Percentiles rank a stretch among this genome's conserved stretches.
Conservation (phyloP, 164 flowering plant species). For the Chimonanthus praecox region DNA sequence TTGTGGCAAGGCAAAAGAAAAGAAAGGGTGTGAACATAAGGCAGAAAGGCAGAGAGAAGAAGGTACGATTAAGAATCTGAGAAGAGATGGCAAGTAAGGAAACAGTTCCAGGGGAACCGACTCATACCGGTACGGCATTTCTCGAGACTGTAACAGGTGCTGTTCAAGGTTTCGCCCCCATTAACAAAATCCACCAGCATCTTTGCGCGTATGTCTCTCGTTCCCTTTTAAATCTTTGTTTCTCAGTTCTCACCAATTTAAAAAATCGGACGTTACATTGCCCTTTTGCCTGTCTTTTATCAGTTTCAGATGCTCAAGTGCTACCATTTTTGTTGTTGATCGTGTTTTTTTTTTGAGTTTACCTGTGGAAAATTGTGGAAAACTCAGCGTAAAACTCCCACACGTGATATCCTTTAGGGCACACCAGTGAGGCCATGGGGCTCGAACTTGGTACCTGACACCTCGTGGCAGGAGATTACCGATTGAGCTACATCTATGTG, state of each 20-base stretch:
- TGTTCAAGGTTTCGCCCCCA: slow-evolving; percentile 64
- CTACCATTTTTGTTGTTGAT: no score
- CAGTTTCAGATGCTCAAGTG: no score
- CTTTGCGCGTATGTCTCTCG: slow-evolving; percentile 70
- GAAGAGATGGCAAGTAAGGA: slow-evolving; percentile 1
- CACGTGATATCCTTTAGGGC: no score
- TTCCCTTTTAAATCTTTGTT: not conserved
- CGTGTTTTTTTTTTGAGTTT: no score
- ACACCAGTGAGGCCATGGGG: no score
- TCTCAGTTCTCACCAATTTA: not conserved
- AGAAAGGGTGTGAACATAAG: not conserved
- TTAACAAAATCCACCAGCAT: slow-evolving; percentile 85
- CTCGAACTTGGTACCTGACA: no score
- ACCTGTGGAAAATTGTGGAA: no score
- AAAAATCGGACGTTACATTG: no score
- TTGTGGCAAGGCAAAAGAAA: not conserved
- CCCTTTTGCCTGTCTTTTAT: no score
- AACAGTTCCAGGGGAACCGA: slow-evolving; percentile 64
- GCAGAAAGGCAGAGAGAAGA: not conserved
- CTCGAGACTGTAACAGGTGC: slow-evolving; percentile 64
- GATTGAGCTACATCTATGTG: no score
- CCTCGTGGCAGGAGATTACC: no score
- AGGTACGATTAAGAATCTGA: not conserved
- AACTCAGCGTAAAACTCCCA: no score
- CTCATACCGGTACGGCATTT: slow-evolving; percentile 44